Conservation (phyloP, 306 rosid species). For the Rubus idaeus region DNA sequence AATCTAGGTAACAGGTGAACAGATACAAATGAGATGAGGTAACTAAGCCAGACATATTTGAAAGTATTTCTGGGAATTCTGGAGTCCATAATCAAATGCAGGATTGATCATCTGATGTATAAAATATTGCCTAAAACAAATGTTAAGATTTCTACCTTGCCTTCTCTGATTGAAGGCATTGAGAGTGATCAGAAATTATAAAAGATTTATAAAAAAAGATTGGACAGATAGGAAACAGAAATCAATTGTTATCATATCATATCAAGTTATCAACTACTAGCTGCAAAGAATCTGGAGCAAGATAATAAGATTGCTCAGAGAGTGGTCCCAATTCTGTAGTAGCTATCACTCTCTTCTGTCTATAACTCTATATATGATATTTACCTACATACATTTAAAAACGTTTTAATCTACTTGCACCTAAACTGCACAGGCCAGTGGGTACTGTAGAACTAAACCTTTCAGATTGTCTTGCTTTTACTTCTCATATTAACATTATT, state of each 20-base stretch:
- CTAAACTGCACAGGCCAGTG: conserved; percentile 29
- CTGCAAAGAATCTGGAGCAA: conserved; percentile 13
- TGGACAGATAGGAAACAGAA: not conserved
- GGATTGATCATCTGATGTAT: not conserved
- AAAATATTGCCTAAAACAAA: not conserved
- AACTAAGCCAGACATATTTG: not conserved
- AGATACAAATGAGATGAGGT: not conserved
- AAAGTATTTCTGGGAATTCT: not conserved
- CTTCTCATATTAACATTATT: conserved; percentile 30
- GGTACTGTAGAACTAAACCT: conserved; percentile 35
- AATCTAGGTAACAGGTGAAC: not conserved
- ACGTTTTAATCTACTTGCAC: conserved; percentile 31
- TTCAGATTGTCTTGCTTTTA: conserved; percentile 43
- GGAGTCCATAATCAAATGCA: not conserved
- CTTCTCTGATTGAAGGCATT: not conserved
- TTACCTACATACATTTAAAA: conserved; percentile 21
- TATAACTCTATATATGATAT: conserved; percentile 12
- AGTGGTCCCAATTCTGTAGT: conserved; percentile 38
- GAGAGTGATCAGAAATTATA: not conserved
- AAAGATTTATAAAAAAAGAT: not conserved
- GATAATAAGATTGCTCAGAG: conserved; percentile 33
- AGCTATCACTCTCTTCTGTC: conserved; percentile 19
- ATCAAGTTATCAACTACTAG: conserved; percentile 4
- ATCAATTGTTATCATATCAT: conserved; percentile 5
- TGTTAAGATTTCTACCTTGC: not conserved